Base-by-base conservation (phyloP, 306 rosid species). In the Acacia crassicarpa region DNA sequence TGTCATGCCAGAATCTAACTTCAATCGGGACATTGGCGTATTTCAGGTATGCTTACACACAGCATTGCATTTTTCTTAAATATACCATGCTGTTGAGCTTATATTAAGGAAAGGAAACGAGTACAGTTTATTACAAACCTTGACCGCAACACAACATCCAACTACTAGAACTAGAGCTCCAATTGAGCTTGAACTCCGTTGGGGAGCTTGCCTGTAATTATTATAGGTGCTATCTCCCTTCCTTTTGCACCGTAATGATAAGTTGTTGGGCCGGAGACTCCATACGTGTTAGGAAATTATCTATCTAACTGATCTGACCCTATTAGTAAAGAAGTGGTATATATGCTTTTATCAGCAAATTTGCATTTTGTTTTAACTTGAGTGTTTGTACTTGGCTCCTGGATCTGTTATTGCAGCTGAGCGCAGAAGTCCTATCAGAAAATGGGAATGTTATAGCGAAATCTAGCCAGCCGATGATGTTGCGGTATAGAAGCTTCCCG, bases 1-100 rank as follows among this genome's bases (percentile, higher is more conserved):
- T 53, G 51, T 86, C 80, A 86, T 95, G 97, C 98, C 99, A 2
- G 98, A 95, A 81, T 95, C 98, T 79, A 89, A 85, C 51, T 95
- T 84, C 88, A 95, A 95, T 68, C 81, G 90, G 61, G 87, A 78
- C 9, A 80, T 90, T 66, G 97, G 99, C 0, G 87, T 93, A 70
- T 95, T 95, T 91, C 98, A 95, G 98, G 99, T 93, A 84, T 72
- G 16, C 3, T n/a, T 32, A 4, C 70, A 19, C 9, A 1, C 6
- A 46, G 67, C 67, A 61, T 23, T 61, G 2, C 32, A 27, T 45
- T 11, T 15, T 38, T 38, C 41, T 6, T 6, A 5, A 38, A 38
- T 38, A 38, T 38, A 38, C 8, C 8, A 38, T 38, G 41, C 5
- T 38, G 8, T 38, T 38, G 41, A 38, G 8, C 41, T 38, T 38